These are phyloP conservation scores for Solanum acaule DNA, from an alignment of 257 asterid species.

Conservation along the genomic window DNA sequence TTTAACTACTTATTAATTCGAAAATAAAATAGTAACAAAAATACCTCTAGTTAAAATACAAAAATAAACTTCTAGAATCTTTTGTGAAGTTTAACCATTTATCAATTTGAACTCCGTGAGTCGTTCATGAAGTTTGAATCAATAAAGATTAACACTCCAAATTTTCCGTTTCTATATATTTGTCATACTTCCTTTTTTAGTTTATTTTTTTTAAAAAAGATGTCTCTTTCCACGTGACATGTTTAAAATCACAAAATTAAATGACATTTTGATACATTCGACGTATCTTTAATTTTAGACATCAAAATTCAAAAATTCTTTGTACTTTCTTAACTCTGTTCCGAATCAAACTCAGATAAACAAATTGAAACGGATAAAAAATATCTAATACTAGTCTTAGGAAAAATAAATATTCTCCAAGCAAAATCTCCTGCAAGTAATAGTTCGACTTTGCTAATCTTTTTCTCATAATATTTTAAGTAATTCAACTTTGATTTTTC, in stretches of 20 bases:
- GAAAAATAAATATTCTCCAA: neutral
- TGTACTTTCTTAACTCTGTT: too few species aligned
- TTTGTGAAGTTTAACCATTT: too few species aligned
- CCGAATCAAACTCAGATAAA: neutral
- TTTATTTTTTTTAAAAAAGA: too few species aligned
- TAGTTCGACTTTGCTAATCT: neutral
- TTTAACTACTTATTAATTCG: neutral
- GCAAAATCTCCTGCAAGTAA: neutral
- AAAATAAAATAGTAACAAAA: too few species aligned
- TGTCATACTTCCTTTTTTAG: neutral
- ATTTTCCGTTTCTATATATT: too few species aligned
- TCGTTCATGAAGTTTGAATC: too few species aligned
- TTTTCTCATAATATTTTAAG: neutral
- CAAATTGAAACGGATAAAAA: too few species aligned
- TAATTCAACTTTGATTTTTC: neutral
- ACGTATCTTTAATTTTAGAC: too few species aligned
- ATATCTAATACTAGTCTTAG: neutral
- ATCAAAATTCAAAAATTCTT: too few species aligned
- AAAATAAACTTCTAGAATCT: neutral
- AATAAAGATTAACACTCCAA: neutral
- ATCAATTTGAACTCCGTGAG: neutral
- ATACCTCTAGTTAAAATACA: neutral
- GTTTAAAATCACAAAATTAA: too few species aligned
- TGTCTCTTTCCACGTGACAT: too few species aligned
- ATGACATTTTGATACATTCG: fast-evolving